Base-by-base conservation (phyloP, 2,329 filamentous ascomycete species). In the Colletotrichum somersetense region DNA sequence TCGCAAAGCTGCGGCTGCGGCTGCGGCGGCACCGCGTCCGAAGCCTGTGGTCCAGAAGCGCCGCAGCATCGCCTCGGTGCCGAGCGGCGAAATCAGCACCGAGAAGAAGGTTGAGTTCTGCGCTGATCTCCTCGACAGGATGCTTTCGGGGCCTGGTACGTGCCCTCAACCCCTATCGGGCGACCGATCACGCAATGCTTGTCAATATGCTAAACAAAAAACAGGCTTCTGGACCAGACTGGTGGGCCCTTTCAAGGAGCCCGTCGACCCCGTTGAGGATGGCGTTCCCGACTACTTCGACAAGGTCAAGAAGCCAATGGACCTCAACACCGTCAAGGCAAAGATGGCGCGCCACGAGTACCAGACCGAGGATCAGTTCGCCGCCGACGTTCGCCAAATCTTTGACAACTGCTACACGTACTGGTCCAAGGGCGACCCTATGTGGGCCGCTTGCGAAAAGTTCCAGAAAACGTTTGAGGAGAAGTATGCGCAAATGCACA, bases 181-280 rank as follows among this genome's bases (percentile, higher is more conserved):
- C 48, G 23, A 11, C 18, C 48, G 8, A 33, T 67, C 5, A 26
- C 10, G 2, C 38, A 33, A 44, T 38, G 56, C 50, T 71, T 72
- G 16, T 62, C 26, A 4, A 16, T 35, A 42, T 44, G 50, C 62
- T 74, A 58, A 75, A 63, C n/a, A 8, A 16, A n/a, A 16, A n/a
- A 16, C 64, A 90, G 89, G 89, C 8, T 91, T 89, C 78, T 91
- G 89, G 89, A 91, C 89, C 0, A 87, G 89, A n/a, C 83, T 91
- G 0, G 89, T 91, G 3, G 88, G 88, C 0, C 88, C 89, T 0
- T 91, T 91, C 79, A 86, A 85, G 56, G 85, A 91, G 33, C 86
- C 89, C 0, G 89, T 91, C 8, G 85, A 89, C 69, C 89, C 89
- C 0, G 77, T 80, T 3, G 82, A 84, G 48, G 88, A 91, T 74